Evolutionary conservation across 495 filamentous ascomycete species (phyloP).

Genomic region (Hypoxylon intermedium): DNA sequence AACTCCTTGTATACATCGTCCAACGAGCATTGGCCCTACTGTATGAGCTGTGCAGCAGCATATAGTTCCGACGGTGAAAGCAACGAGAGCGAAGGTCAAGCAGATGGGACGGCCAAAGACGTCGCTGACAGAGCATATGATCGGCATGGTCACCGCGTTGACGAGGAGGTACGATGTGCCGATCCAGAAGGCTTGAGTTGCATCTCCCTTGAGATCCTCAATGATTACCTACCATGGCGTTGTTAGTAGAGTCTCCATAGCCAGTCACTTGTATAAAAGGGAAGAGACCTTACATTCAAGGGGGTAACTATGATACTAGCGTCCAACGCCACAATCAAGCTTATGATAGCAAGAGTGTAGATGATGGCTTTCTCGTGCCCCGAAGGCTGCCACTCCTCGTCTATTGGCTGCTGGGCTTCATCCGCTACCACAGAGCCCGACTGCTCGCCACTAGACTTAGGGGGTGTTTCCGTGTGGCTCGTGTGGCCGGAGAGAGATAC

Average conservation of each 20-base stretch:
- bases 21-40: slow-evolving; percentile 71
- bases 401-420: slow-evolving; percentile 23
- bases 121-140: slow-evolving; percentile 58
- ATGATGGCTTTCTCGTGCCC: slow-evolving; percentile 51
- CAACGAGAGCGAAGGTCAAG: slow-evolving; percentile 47
- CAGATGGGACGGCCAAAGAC: slow-evolving; percentile 61
- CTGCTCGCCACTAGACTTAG: too few species aligned
- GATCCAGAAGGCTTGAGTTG: slow-evolving; percentile 61
- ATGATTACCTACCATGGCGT: slow-evolving; percentile 46
- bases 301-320: slow-evolving; percentile 59
- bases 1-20: slow-evolving; percentile 79
- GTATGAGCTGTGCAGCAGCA: slow-evolving; percentile 49
- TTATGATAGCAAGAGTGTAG: slow-evolving; percentile 49
- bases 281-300: slow-evolving; percentile 43
- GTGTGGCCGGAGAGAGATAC: too few species aligned
- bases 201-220: slow-evolving; percentile 49
- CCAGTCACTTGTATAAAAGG: too few species aligned
- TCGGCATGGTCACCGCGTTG: slow-evolving; percentile 55
- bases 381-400: slow-evolving; percentile 46
- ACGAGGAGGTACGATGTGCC: slow-evolving; percentile 61
- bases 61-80: slow-evolving; percentile 55
- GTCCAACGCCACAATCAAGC: slow-evolving; percentile 62
- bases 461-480: too few species aligned
- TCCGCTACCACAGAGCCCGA: background rate
- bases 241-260: background rate